A percentile compares a stretch with the other conserved stretches of the same genome.
Evolutionary conservation across 768 basidiomycete species (phyloP).

Genomic region (Nevesoporus exiguus): DNA sequence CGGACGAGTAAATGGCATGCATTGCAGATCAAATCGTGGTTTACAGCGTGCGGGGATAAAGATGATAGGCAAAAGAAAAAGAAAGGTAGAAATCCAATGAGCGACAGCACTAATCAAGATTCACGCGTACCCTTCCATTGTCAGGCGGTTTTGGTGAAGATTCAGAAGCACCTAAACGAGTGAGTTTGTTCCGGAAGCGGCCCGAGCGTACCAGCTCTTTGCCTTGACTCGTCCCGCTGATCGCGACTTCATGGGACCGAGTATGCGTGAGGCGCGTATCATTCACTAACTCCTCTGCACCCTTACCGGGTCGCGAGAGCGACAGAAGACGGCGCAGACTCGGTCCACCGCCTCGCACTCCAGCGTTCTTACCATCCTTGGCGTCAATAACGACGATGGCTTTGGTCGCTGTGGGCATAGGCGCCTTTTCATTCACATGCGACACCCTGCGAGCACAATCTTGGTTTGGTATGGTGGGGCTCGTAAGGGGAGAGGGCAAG

Average conservation of each 20-base stretch:
- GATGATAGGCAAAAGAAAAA: not conserved
- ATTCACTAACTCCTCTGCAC: conserved; percentile 27
- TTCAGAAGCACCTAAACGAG: conserved; percentile 28
- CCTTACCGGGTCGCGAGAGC: conserved; percentile 30
- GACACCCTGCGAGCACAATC: conserved; percentile 30
- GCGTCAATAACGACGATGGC: conserved; percentile 61
- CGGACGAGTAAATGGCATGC: conserved; percentile 17
- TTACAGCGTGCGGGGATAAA: conserved; percentile 28
- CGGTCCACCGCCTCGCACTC: conserved; percentile 27
- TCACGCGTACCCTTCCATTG: conserved; percentile 35
- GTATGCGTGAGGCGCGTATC: conserved; percentile 23
- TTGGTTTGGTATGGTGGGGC: conserved; percentile 29
- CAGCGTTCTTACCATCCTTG: conserved; percentile 39
- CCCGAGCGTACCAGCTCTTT: conserved; percentile 23
- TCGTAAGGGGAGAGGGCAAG: conserved; percentile 19
- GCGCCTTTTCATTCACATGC: conserved; percentile 25
- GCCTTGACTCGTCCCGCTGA: conserved; percentile 19
- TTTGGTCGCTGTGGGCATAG: conserved; percentile 52
- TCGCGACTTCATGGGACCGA: conserved; percentile 27
- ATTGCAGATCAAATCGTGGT: conserved; percentile 22
- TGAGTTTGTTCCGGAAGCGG: conserved; percentile 30
- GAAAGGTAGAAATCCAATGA: conserved; percentile 16
- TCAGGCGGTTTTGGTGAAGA: conserved; percentile 30
- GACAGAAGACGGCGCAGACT: conserved; percentile 33
- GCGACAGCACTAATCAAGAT: conserved; percentile 28